Evolutionary conservation across 2,329 filamentous ascomycete genomes (phyloP).

Genomic region (Penicillium sp.): DNA sequence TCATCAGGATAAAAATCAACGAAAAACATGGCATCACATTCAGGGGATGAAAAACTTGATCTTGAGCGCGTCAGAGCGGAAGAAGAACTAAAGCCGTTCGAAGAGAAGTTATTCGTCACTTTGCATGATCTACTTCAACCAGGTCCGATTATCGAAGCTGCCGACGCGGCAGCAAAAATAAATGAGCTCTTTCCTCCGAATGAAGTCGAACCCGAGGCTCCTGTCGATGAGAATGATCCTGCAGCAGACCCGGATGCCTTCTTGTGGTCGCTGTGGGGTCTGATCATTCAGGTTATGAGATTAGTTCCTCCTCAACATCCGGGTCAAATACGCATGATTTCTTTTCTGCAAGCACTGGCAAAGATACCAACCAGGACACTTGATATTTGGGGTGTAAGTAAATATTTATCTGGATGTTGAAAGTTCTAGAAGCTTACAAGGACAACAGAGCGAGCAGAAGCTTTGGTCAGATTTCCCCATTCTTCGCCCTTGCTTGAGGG

Average conservation of each 20-base stretch:
- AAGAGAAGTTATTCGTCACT: constrained; percentile 3
- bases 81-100: constrained; percentile 7
- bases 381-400: constrained; percentile 10
- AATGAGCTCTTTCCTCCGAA: constrained; percentile 4
- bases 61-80: neutral
- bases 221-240: neutral
- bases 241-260: constrained; percentile 5
- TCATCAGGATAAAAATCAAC: neutral
- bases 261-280: constrained; percentile 9
- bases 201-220: neutral
- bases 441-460: neutral
- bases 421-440: neutral
- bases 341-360: constrained; percentile 6
- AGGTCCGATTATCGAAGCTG: neutral
- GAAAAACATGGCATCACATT: neutral
- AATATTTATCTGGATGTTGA: neutral
- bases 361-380: neutral
- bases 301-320: constrained; percentile 10
- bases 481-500: constrained; percentile 10
- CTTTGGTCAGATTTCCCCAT: constrained; percentile 12
- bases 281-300: constrained; percentile 9
- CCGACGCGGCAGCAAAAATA: constrained; percentile 1
- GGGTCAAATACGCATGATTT: constrained; percentile 6
- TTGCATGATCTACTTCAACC: constrained; percentile 10
- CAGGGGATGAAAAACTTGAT: neutral